Base-by-base conservation (phyloP, 2,329 filamentous ascomycete species). In the Aspergillus costaricaensis region DNA sequence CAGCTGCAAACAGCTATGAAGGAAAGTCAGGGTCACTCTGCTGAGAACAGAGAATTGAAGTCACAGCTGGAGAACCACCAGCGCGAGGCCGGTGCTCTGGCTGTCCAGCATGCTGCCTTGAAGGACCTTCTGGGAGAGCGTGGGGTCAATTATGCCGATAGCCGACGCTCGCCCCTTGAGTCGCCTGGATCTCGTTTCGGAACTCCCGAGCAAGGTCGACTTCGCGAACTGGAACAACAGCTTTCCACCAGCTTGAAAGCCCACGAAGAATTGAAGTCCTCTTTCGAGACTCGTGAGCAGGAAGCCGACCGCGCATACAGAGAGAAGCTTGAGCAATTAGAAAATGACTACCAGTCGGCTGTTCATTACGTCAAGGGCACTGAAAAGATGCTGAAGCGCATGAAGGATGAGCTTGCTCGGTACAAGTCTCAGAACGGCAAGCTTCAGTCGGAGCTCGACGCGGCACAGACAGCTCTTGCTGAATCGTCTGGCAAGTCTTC, bases 361-460 rank as follows among this genome's bases (percentile, higher is more conserved):
- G 93, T 98, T 53, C 95, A 97, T 77, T 99, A 99, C 72, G 91
- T 99, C 67, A 96, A 96, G 77, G 95, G 95, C 60, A 98, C 95
- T 1, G 95, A 99, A 78, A 98, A 97, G 84, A 97, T 99, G 92
- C 86, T 99, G 52, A 93, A 95, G 77, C 94, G 96, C 76, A 94
- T 99, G 84, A 98, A 98, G 81, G 92, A 97, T 71, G 95, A 99
- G 78, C 83, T 99, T n/a, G 84, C 90, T 57, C 91, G 92, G 60
- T 95, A 96, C 79, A 98, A 98, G 83, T 80, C 87, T 12, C 90
- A 95, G 62, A 97, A 97, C 71, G 81, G 83, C 17, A 90, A 90
- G 62, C 82, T 99, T 43, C 93, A 95, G 76, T 85, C 87, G 50
- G 92, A 97, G 70, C 81, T 97, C n/a, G 85, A 89, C 39, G 83